Evolutionary conservation across 345 rosid genomes (phyloP).

Genomic region (Carallia brachiata): DNA sequence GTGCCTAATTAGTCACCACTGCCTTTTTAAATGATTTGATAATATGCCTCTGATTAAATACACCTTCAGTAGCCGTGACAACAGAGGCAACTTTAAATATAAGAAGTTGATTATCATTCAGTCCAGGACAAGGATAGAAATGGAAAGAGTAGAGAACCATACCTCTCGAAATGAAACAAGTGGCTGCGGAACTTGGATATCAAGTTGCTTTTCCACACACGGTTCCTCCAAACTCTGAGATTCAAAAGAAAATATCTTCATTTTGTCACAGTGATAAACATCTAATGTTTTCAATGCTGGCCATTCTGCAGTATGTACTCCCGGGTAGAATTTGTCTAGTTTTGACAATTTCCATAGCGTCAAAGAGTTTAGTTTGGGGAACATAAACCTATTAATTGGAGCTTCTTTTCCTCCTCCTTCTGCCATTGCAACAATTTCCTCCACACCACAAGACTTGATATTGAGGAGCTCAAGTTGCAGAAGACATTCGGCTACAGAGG

Average conservation of each 20-base stretch:
- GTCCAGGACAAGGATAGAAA: too few species aligned
- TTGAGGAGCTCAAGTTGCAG: slow-evolving; percentile 11
- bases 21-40: too few species aligned
- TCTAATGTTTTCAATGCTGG: neutral
- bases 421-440: slow-evolving; percentile 18
- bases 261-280: neutral
- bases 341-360: neutral
- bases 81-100: too few species aligned
- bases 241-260: neutral
- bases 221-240: neutral
- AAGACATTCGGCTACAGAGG: slow-evolving; percentile 7
- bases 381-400: neutral
- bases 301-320: slow-evolving; percentile 6
- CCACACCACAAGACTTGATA: slow-evolving; percentile 3
- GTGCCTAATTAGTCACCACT: too few species aligned
- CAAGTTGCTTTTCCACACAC: neutral
- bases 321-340: slow-evolving; percentile 16
- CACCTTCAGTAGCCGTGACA: too few species aligned
- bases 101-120: too few species aligned
- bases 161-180: neutral
- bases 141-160: neutral
- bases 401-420: neutral
- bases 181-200: neutral
- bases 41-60: too few species aligned
- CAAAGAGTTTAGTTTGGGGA: slow-evolving; percentile 12